Evolutionary conservation across 2,329 filamentous ascomycete genomes (phyloP), one percentile per base, ranked within the genome.

Genomic region (Dryadomyces quercus-mongolicae): DNA sequence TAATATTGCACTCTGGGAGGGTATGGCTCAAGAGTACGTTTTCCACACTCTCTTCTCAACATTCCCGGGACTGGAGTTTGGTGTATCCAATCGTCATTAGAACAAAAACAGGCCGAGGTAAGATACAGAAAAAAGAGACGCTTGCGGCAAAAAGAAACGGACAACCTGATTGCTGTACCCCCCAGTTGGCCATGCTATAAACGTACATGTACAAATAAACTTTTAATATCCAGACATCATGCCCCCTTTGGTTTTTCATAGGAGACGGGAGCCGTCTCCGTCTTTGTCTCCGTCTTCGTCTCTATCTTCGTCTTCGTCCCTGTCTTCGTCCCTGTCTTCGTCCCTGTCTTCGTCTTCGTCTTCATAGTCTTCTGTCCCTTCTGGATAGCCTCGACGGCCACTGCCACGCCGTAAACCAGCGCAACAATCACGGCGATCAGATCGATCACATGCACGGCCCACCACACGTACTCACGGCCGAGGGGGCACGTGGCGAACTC

Each of bases 401-500:
- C 8, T 4, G 22, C 20, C 10, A 50, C 13, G 7, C 36, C 56
- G 31, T 59, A 60, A 5, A 60, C 52, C 34, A 64, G 9, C 0
- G 57, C 15, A 9, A 56, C 63, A 6, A 71, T 48, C 2, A 74
- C 42, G 1, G 71, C 68, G 54, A 74, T 63, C 8, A 89, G 59
- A 64, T 89, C 84, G 38, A 89, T 57, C 48, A 91, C 75, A 72
- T 97, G 91, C 6, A 93, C 82, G 5, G 80, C 76, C 93, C 93
- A 98, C 93, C 93, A 98, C 52, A 91, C 77, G 71, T 95, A 89
- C 74, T 96, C 92, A 22, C 83, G 81, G 0, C 93, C 93, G 40
- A 95, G 71, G 2, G 79, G 75, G 65, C 93, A 98, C 59, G 80
- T 86, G 9, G 73, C 74, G 61, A 93, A 93, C 61, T 92, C 88